These are phyloP conservation scores for Dicorynia guianensis DNA, from an alignment of 306 rosid genomes.

Conservation along the genomic window DNA sequence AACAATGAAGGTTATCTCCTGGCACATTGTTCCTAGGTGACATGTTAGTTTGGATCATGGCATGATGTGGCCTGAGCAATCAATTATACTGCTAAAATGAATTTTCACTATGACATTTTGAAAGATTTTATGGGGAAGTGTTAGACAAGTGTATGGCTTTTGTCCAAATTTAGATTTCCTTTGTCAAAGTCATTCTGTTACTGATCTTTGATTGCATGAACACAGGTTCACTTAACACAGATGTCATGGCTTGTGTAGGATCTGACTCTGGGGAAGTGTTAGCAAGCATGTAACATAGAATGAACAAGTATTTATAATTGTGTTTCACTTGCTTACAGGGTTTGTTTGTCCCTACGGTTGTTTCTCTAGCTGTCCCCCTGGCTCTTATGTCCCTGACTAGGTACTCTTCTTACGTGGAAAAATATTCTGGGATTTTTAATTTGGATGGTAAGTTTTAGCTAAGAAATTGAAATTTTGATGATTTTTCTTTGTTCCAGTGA, in stretches of 20 bases:
- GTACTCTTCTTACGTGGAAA: constrained; percentile 50
- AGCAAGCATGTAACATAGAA: background rate
- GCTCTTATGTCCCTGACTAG: constrained; percentile 87
- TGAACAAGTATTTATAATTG: constrained; percentile 21
- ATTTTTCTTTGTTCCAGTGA: constrained; percentile 59
- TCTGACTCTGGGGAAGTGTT: background rate
- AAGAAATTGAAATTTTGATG: constrained; percentile 32
- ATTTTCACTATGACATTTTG: constrained; percentile 14
- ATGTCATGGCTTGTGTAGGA: background rate
- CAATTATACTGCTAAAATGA: constrained; percentile 18
- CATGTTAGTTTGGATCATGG: constrained; percentile 1
- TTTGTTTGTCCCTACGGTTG: constrained; percentile 72
- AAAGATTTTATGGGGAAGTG: background rate
- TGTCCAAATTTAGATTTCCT: constrained; percentile 16
- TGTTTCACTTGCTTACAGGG: constrained; percentile 53
- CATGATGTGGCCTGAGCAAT: background rate
- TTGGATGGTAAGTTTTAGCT: constrained; percentile 28
- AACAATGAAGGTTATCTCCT: constrained; percentile 74
- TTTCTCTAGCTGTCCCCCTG: constrained; percentile 88
- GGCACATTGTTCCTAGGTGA: constrained; percentile 22
- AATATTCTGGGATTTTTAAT: constrained; percentile 30
- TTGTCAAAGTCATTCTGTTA: constrained; percentile 21
- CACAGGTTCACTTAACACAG: constrained; percentile 17
- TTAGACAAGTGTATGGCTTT: constrained; percentile 1
- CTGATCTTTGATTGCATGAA: constrained; percentile 19